These are phyloP conservation scores for Triticum turgidum DNA, from an alignment of 176 grass and related monocot genomes.

Conservation along the genomic window DNA sequence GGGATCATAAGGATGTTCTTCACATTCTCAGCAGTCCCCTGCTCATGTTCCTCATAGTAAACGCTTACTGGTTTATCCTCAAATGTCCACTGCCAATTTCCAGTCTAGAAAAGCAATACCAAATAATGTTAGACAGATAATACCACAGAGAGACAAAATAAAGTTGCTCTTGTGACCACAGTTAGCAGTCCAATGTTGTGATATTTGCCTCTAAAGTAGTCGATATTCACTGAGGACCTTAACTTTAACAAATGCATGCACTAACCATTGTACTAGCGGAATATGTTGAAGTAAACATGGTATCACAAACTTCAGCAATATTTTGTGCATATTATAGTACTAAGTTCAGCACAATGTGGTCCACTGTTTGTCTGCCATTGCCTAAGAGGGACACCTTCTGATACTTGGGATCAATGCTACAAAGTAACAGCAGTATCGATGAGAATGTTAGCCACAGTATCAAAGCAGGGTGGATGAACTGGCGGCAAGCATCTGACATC, in stretches of 20 bases:
- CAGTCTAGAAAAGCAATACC: constrained; percentile 58
- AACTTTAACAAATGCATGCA: not conserved
- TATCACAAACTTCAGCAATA: not conserved
- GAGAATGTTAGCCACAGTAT: too few species aligned
- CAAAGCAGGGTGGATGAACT: too few species aligned
- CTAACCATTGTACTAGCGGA: not conserved
- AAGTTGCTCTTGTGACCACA: not conserved
- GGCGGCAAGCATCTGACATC: too few species aligned
- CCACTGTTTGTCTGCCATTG: too few species aligned
- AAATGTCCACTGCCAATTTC: constrained; percentile 88
- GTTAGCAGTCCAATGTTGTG: not conserved
- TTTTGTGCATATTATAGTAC: not conserved
- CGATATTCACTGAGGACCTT: not conserved
- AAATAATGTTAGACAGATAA: constrained; percentile 7
- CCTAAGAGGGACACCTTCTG: too few species aligned
- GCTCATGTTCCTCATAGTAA: constrained; percentile 75
- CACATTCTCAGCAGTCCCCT: constrained; percentile 43
- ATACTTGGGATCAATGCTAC: too few species aligned
- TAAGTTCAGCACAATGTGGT: not conserved
- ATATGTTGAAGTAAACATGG: not conserved
- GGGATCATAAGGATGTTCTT: constrained; percentile 94
- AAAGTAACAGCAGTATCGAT: too few species aligned
- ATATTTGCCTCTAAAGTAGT: not conserved
- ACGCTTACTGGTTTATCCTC: constrained; percentile 62
- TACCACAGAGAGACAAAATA: constrained; percentile 6